Base-by-base conservation (phyloP, 768 basidiomycete species). In the Rhodotorula kratochvilovae region DNA sequence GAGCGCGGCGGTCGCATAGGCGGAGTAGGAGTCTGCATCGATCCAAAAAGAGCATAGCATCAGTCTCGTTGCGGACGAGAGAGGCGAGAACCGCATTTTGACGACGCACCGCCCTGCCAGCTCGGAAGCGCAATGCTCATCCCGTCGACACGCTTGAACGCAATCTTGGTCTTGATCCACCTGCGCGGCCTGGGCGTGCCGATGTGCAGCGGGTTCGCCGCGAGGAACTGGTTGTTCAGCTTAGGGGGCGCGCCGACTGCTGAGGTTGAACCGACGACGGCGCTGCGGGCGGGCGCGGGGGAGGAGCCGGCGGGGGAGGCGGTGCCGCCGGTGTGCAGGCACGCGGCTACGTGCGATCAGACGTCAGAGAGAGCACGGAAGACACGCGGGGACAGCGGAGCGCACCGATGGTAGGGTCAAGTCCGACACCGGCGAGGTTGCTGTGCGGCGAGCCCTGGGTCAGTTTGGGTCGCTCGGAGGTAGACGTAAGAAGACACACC, bases 51-150 rank as follows among this genome's bases (percentile, higher is more conserved):
- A 27, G 1, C 11, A 19, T 3, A 25, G 33, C 53, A 16, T 65
- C 58, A 48, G 63, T 50, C 31, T 43, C 31, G 29, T 12, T 12
- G 17, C 10, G 19, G 21, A 17, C 17, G 29, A 11, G 10, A 12
- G 42, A 5, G 17, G 25, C 3, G 31, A 17, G 35, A 29, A 17
- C 2, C 0, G 23, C 5, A 3, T 36, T 12, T 5, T 5, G 29
- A 5, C 16, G 23, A 60, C 66, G n/a, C 43, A 67, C 66, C 71
- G 19, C 71, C 71, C 31, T 68, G 67, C 71, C 71, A 72, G 31
- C 35, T 45, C 43, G 53, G 29, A 13, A 72, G n/a, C 15, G 12
- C 5, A 17, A 72, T 23, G 5, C 45, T 39, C 15, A 10, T 39
- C 12, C 71, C 71, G 16, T 48, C 51, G 33, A 68, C 33, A 21